Evolutionary conservation across 1,284 basidiomycete species (phyloP).

Genomic region (Melampsora larici-populina): DNA sequence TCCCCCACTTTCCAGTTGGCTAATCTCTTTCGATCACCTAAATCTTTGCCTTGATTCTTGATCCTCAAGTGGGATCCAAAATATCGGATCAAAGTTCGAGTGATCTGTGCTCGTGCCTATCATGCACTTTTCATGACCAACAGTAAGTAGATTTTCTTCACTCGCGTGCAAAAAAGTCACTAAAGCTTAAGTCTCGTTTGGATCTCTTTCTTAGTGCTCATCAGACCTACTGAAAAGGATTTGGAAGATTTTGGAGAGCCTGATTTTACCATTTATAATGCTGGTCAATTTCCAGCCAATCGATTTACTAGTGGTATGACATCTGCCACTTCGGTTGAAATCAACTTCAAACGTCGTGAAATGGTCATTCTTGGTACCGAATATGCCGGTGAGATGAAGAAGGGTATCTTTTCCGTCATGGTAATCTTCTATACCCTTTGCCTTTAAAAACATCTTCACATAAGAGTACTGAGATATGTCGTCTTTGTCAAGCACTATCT

Average conservation of each 20-base stretch:
- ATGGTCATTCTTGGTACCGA: conserved; percentile 99
- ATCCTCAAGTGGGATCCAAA: conserved; percentile 78
- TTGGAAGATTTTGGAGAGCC: conserved; percentile 94
- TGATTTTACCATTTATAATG: conserved; percentile 99
- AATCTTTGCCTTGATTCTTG: neutral
- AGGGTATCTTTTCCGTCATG: conserved; percentile 99
- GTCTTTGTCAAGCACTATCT: conserved; percentile 73
- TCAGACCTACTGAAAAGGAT: conserved; percentile 92
- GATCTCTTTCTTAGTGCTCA: conserved; percentile 70
- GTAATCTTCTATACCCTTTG: conserved; percentile 54
- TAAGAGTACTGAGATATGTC: conserved; percentile 27
- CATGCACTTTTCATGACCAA: conserved; percentile 94
- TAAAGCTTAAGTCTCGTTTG: conserved; percentile 37
- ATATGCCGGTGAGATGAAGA: conserved; percentile 99
- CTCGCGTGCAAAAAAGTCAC: conserved; percentile 23
- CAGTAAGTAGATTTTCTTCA: conserved; percentile 59
- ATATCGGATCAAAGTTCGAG: conserved; percentile 99
- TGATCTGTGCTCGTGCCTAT: conserved; percentile 97
- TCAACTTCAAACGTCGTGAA: conserved; percentile 99
- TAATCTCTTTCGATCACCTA: neutral
- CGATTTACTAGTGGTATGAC: conserved; percentile 99
- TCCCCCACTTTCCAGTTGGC: neutral
- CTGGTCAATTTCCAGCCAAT: conserved; percentile 99
- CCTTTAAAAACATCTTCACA: neutral
- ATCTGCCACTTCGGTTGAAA: conserved; percentile 95